Conservation (phyloP, 2,329 filamentous ascomycete genomes). For the Bipolaris oryzae region DNA sequence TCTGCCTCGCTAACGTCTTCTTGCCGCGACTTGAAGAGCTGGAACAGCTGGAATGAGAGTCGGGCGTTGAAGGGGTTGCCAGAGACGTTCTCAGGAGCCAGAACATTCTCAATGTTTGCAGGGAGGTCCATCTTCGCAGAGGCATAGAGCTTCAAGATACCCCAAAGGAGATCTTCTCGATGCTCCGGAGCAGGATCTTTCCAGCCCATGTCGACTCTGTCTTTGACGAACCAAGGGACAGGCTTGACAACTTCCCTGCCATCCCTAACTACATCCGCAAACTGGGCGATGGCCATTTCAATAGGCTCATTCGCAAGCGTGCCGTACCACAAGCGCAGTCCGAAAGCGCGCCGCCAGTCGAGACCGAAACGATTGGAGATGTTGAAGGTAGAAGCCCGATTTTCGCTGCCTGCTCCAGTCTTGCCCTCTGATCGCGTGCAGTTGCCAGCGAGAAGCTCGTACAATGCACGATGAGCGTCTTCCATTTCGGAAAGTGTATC, state of each 20-base stretch:
- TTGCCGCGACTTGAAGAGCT: slow-evolving; percentile 51
- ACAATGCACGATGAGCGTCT: slow-evolving; percentile 82
- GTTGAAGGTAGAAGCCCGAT: slow-evolving; percentile 78
- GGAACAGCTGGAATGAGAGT: slow-evolving; percentile 83
- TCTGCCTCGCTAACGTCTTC: slow-evolving; percentile 33
- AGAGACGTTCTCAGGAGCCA: slow-evolving; percentile 78
- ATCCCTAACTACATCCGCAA: slow-evolving; percentile 73
- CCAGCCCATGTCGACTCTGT: slow-evolving; percentile 65
- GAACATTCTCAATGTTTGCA: slow-evolving; percentile 67
- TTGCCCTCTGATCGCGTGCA: slow-evolving; percentile 82
- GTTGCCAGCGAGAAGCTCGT: slow-evolving; percentile 87
- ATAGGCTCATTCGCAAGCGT: slow-evolving; percentile 72
- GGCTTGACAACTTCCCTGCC: slow-evolving; percentile 73
- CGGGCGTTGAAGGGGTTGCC: slow-evolving; percentile 76
- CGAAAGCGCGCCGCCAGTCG: slow-evolving; percentile 94
- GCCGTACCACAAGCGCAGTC: slow-evolving; percentile 87
- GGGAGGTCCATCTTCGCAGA: slow-evolving; percentile 54
- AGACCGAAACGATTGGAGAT: slow-evolving; percentile 84
- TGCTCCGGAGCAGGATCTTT: slow-evolving; percentile 62
- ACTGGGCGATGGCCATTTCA: slow-evolving; percentile 73
- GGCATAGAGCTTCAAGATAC: slow-evolving; percentile 81
- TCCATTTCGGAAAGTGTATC: slow-evolving; percentile 87
- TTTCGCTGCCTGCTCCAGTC: slow-evolving; percentile 73
- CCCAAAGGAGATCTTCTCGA: slow-evolving; percentile 83
- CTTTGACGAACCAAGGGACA: slow-evolving; percentile 71